Evolutionary conservation across 1,284 basidiomycete genomes (phyloP), one percentile per base, ranked within the genome.

Genomic region (Ceratorhiza oryzae-sativae): DNA sequence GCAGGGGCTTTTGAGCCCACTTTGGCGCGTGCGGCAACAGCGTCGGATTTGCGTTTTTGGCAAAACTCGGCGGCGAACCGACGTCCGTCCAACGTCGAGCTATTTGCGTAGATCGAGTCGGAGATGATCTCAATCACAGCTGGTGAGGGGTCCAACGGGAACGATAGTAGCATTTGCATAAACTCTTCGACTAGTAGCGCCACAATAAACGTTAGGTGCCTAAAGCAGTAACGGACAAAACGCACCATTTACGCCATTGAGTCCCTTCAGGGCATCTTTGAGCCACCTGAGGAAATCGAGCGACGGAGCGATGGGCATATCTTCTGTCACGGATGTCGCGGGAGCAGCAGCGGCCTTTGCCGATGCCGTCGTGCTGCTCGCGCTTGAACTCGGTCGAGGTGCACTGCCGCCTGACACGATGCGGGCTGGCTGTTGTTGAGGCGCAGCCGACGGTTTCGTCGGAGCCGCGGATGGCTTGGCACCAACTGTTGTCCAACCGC

Each of bases 31-130:
- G 62, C 62, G 4, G 62, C 62, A 34, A 82, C 81, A 0, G 87
- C 89, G 77, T 96, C 94, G 10, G 85, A 85, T 82, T 96, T 97
- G 71, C 96, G 89, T 79, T 88, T 92, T 74, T 84, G 87, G 60
- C 95, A 88, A 78, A 96, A 99, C 77, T 98, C 95, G 4, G 90
- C 84, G 0, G 95, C 95, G 78, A 99, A 99, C 34, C 96, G 87
- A 68, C 96, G 87, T 0, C 97, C 97, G 77, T 99, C 95, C 48
- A 99, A 86, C 1, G 94, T 99, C 27, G 93, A 92, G 77, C 93
- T 95, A 77, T 92, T 95, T 46, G 93, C 91, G 79, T 99, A 99
- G 71, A 99, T 93, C 51, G 90, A 84, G 79, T 97, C 95, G 23
- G 92, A 91, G 75, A 98, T 97, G 78, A 97, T 90, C 81, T 97